phyloP scores from a whole-genome alignment of 2,329 filamentous ascomycete species.

The Neurospora crassa region DNA sequence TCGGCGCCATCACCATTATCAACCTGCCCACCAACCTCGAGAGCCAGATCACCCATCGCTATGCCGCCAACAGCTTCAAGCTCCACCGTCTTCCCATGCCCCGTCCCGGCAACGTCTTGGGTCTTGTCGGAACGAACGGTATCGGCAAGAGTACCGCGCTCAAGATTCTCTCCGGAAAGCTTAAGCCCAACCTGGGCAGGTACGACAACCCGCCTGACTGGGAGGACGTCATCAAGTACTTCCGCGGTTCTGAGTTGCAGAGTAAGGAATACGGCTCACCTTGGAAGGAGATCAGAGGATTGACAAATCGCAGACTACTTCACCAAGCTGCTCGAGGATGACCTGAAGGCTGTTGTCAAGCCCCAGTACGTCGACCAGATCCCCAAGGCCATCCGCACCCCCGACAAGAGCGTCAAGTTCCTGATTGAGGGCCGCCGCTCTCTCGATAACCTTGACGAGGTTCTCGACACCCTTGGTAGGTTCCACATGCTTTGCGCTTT shows the following conservation, averaged over 20 bases:
- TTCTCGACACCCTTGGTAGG: slow-evolving; percentile 61
- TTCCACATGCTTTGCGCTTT: slow-evolving; percentile 24
- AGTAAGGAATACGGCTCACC: slow-evolving; percentile 40
- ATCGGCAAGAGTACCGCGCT: slow-evolving; percentile 99
- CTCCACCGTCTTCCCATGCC: slow-evolving; percentile 94
- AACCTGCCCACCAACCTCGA: slow-evolving; percentile 99
- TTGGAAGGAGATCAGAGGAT: slow-evolving; percentile 12
- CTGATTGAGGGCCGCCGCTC: slow-evolving; percentile 69
- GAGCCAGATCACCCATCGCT: slow-evolving; percentile 94
- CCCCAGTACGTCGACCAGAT: slow-evolving; percentile 99
- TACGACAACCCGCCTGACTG: slow-evolving; percentile 97
- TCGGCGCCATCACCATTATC: slow-evolving; percentile 99
- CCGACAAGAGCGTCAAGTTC: slow-evolving; percentile 68
- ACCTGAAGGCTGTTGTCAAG: slow-evolving; percentile 96
- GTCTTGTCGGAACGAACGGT: slow-evolving; percentile 98
- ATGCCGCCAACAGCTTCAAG: slow-evolving; percentile 99
- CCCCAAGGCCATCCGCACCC: slow-evolving; percentile 77
- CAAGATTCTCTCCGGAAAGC: slow-evolving; percentile 96
- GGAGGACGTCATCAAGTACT: slow-evolving; percentile 98
- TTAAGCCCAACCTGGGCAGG: slow-evolving; percentile 93
- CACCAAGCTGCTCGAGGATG: slow-evolving; percentile 93
- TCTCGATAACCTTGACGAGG: slow-evolving; percentile 71
- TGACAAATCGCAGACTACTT: slow-evolving; percentile 68
- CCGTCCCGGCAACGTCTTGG: slow-evolving; percentile 86
- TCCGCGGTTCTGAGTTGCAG: slow-evolving; percentile 93